Evolutionary conservation across 345 rosid genomes (phyloP), one percentile per base, ranked within the genome.

Genomic region (Camelina sativa): DNA sequence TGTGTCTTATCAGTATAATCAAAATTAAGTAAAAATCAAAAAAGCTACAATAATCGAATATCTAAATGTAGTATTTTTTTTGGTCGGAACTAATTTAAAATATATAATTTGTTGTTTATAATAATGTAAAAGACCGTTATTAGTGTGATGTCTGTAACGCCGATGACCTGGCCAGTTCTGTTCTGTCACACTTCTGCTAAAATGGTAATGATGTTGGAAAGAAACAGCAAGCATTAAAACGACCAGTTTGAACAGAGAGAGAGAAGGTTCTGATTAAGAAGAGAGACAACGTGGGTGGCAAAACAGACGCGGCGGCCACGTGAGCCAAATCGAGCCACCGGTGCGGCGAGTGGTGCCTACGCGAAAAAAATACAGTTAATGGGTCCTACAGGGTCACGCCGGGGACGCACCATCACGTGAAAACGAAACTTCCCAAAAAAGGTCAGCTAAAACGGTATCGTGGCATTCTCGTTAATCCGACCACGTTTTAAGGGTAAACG

Each of bases 321-420:
- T 77, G 72, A 64, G 80, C 11, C 76, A 34, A 32, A 65, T 40
- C 41, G 76, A 76, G 55, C 76, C 76, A 57, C 76, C 67, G 76
- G 34, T 63, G 65, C 66, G 19, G 65, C 66, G 80, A 54, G 70
- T 69, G 65, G 69, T 68, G 23, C 20, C 41, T 35, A 76, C 70
- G 70, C 75, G 70, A 11, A 34, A 60, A 34, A 28, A 28, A 28
- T 4, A 28, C 32, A 57, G 60, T 68, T 67, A 9, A n/a, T 64
- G 67, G 76, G 46, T 30, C 80, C 80, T 57, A 71, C 81, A 72
- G 1, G 63, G 77, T 77, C 81, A 78, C 77, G 77, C 77, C 63
- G 54, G 65, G 70, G 77, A 67, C 69, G 73, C 81, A 78, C 57
- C 67, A 43, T 72, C 77, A 78, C 77, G 81, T 72, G 77, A 71